Base-by-base conservation (phyloP, 192 early-diverging fungal genomes). In the Backusella mclennaniae region DNA sequence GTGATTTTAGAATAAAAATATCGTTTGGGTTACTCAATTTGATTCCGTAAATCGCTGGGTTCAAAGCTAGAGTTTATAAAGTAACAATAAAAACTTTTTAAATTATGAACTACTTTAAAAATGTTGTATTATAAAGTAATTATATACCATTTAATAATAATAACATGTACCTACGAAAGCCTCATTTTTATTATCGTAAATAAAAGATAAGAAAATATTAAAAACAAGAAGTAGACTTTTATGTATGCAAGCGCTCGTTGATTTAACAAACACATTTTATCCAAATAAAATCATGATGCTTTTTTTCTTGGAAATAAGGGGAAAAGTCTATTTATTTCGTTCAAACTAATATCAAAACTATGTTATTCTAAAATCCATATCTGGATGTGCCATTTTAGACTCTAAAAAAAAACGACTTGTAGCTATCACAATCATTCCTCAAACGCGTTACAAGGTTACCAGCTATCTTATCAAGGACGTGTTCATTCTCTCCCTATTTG, bases 401-500 rank as follows among this genome's bases (percentile, higher is more conserved):
- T 21, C 56, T 59, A 59, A 21, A 59, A 53, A 59, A 53, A 19
- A 63, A 11, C 4, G 3, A 9, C 11, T 26, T 63, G 21, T 29
- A 23, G 0, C 8, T 21, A 17, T 21, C 1, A n/a, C 69, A 17
- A 38, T 35, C 68, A 7, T 94, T 95, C 95, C 77, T 90, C 86
- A 36, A 95, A 80, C 1, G 95, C 96, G 44, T 89, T 92, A 15
- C 94, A 87, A 59, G 90, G 0, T 29, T 11, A 63, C 11, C 9
- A 4, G 90, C 77, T 4, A 97, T 96, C 66, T 44, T 90, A 88
- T 5, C 92, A 95, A 80, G 96, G 94, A 66, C 96, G 82, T n/a
- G 94, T 79, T 98, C 96, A 73, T 96, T 90, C 35, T 93, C 94
- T 93, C 98, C 96, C 79, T 95, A 91, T 74, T 99, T 98, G 81